Base-by-base conservation (phyloP, 495 filamentous ascomycete species). In the Penicillium coprophilum region DNA sequence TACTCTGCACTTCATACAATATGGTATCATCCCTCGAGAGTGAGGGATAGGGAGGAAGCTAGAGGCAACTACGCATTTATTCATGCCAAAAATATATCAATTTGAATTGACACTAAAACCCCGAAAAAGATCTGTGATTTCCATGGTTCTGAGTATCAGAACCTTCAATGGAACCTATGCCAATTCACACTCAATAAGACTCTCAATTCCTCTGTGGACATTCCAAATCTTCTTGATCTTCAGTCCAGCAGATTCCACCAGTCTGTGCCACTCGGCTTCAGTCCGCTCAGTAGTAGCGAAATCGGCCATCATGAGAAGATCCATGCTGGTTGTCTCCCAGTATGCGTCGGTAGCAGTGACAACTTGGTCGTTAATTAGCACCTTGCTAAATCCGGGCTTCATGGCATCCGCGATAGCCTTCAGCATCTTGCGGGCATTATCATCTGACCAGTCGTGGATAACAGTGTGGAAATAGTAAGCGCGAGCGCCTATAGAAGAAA, bases 351-450 rank as follows among this genome's bases (percentile, higher is more conserved):
- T 70, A 15, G 64, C 64, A 0, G 73, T 67, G 10, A 78, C 66
- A 10, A 78, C 67, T 32, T 75, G 69, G 61, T 81, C 79, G 39
- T 79, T 76, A 56, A 82, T 72, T 17, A 82, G 50, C 0, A 80
- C n/a, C 58, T 70, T 77, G 58, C 71, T 75, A 59, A 76, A 69
- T n/a, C 73, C 75, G 0, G 55, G 66, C 30, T 65, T 68, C 75
- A 81, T 74, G 23, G 73, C 76, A 11, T 53, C 52, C 1, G 55
- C 52, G 13, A 77, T 40, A 12, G 71, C 66, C 32, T 47, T 45
- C 11, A 80, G 61, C 46, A 80, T 78, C 10, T 59, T 62, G 10
- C 53, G 47, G 55, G 69, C 71, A 21, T 64, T 61, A 9, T 67
- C 56, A 45, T 80, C 77, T 6, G 71, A 58, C 77, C 76, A 79